Base-by-base conservation (phyloP, 768 basidiomycete species). In the Myochromella boudieri region DNA sequence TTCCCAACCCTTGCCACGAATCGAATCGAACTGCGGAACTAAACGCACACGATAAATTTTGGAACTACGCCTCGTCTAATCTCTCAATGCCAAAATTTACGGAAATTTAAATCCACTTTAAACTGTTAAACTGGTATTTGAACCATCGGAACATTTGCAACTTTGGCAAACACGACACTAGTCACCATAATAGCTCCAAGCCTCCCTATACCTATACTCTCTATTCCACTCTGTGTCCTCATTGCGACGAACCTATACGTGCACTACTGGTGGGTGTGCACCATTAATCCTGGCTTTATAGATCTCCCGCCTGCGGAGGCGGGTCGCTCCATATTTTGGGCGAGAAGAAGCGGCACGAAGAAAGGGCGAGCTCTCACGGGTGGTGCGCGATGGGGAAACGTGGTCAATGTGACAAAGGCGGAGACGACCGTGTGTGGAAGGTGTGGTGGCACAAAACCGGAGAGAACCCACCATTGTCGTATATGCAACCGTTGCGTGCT, bases 381-480 rank as follows among this genome's bases (percentile, higher is more conserved):
- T 14, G 68, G 72, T 6, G 77, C 80, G 20, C 67, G 67, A 17
- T 82, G 81, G 80, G 72, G 76, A 21, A 71, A 69, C 14, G 67
- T 65, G 6, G 42, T 78, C 26, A 70, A 72, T 42, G 65, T 88
- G 20, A 80, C 84, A 6, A 68, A 66, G 18, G 87, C 83, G 22
- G 59, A 68, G 47, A 56, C 73, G 41, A 81, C 82, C 11, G 76
- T 71, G 53, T 94, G 92, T 60, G 69, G 77, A 50, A 85, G 80
- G 57, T 94, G 92, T 60, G 74, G 76, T 7, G 67, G 77, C 18
- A 66, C 71, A 42, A 82, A 87, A 53, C 93, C 92, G 37, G 91
- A 95, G 93, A 82, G 94, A 68, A 78, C 94, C 7, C 94, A 97
- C 62, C 94, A 95, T 66, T 97, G 94, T 68, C 78, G 85, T 20